Evolutionary conservation across 352 stramenopile genomes (phyloP).

Genomic region (Phytophthora syringae): DNA sequence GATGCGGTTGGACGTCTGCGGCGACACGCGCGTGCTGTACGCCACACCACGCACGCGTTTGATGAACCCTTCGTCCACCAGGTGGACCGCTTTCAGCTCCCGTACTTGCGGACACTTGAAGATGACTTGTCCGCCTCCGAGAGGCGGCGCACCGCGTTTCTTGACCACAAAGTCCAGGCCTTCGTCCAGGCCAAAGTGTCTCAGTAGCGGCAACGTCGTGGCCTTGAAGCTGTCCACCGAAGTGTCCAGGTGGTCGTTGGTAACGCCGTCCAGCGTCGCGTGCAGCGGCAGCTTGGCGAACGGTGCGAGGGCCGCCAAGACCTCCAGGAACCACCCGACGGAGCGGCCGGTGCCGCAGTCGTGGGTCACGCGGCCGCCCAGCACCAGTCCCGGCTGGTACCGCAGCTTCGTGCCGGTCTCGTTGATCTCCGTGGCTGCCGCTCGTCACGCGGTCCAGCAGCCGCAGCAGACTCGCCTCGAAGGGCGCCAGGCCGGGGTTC

Average conservation of each 20-base stretch:
- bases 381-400: slow-evolving; percentile 96
- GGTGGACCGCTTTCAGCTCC: slow-evolving; percentile 94
- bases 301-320: slow-evolving; percentile 95
- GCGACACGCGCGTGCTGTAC: slow-evolving; percentile 97
- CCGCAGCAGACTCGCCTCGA: slow-evolving; percentile 97
- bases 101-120: slow-evolving; percentile 96
- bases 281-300: slow-evolving; percentile 97
- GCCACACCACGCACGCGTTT: slow-evolving; percentile 97
- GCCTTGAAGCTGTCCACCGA: slow-evolving; percentile 95
- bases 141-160: slow-evolving; percentile 90
- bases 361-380: slow-evolving; percentile 95
- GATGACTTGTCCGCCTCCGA: slow-evolving; percentile 87
- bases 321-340: slow-evolving; percentile 99
- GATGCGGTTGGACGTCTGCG: slow-evolving; percentile 97
- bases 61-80: slow-evolving; percentile 97
- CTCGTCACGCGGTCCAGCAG: slow-evolving; percentile 98
- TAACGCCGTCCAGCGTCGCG: slow-evolving; percentile 95
- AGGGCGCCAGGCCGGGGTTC: slow-evolving; percentile 94
- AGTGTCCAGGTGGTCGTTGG: slow-evolving; percentile 92
- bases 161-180: slow-evolving; percentile 88
- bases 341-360: slow-evolving; percentile 92
- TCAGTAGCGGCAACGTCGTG: slow-evolving; percentile 95
- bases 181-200: slow-evolving; percentile 96
- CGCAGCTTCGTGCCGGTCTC: slow-evolving; percentile 97
- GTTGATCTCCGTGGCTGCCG: slow-evolving; percentile 98